A percentile compares a stretch with the other conserved stretches of the same genome.
These are phyloP conservation scores for Pisolithus albus DNA, from an alignment of 768 basidiomycete species.

Conservation along the genomic window DNA sequence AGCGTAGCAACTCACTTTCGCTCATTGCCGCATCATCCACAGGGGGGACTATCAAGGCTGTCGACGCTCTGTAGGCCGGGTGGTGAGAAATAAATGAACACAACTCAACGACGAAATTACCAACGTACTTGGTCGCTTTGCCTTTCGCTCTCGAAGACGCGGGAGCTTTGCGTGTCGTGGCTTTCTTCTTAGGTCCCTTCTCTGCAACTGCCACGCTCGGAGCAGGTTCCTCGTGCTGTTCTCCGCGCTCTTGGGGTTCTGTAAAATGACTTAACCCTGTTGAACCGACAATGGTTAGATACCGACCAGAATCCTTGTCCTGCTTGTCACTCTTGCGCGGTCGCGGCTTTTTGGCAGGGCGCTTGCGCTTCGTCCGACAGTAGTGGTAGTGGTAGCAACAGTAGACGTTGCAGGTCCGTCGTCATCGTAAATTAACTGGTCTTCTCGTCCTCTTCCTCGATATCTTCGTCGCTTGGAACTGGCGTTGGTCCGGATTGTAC, in stretches of 20 bases:
- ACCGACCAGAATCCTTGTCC: constrained; percentile 32
- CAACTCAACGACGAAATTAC: constrained; percentile 1
- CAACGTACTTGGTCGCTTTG: constrained; percentile 23
- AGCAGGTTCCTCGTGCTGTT: constrained; percentile 16
- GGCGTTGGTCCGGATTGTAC: constrained; percentile 15
- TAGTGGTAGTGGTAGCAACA: constrained; percentile 17
- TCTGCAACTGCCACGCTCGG: constrained; percentile 20
- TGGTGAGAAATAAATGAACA: not conserved
- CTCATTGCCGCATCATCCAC: constrained; percentile 50
- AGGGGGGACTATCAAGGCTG: constrained; percentile 28
- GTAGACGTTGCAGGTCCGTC: constrained; percentile 28
- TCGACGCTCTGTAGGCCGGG: constrained; percentile 23
- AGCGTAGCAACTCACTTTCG: constrained; percentile 43
- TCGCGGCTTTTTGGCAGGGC: constrained; percentile 42
- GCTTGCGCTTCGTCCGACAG: constrained; percentile 46
- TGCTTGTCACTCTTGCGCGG: constrained; percentile 49
- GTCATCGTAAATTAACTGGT: constrained; percentile 76
- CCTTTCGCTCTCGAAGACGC: constrained; percentile 30
- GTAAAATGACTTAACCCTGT: constrained; percentile 10
- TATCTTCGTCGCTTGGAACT: constrained; percentile 39
- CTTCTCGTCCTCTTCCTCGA: constrained; percentile 66
- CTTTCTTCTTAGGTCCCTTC: constrained; percentile 44
- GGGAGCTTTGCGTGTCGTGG: constrained; percentile 37
- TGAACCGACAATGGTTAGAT: constrained; percentile 14
- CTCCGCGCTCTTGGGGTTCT: constrained; percentile 25